phyloP scores from a whole-genome alignment of 345 rosid genomes.

The Kernera saxatilis region DNA sequence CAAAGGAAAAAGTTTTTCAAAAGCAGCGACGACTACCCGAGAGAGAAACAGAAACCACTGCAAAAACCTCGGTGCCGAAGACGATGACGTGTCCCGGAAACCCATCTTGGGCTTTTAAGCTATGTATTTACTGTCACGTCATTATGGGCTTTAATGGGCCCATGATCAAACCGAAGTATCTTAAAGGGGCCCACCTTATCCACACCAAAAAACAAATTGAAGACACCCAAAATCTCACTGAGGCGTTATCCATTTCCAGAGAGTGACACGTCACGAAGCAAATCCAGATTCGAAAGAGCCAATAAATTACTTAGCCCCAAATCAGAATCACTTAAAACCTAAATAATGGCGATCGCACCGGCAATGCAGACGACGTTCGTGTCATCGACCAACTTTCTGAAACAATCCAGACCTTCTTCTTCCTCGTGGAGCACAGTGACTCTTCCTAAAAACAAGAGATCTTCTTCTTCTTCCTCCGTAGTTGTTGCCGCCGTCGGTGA shows the following conservation, averaged over 20 bases:
- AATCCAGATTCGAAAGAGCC: background rate
- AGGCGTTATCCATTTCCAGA: slow-evolving; percentile 19
- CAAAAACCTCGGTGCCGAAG: background rate
- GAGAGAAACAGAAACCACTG: background rate
- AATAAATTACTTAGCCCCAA: background rate
- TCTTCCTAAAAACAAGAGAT: slow-evolving; percentile 33
- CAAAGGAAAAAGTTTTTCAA: no score
- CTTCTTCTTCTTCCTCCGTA: slow-evolving; percentile 34
- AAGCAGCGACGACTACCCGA: no score
- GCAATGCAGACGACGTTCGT: slow-evolving; percentile 30
- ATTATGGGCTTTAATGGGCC: background rate
- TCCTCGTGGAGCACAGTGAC: slow-evolving; percentile 13
- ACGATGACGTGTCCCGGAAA: background rate
- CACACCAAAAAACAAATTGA: background rate
- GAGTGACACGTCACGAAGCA: slow-evolving; percentile 24
- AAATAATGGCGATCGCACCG: slow-evolving; percentile 33
- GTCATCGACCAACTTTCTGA: slow-evolving; percentile 14
- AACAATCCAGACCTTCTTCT: slow-evolving; percentile 17
- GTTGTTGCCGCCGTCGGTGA: slow-evolving; percentile 85
- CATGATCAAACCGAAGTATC: background rate
- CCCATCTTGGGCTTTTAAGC: background rate
- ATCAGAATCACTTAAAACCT: background rate
- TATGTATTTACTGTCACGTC: background rate
- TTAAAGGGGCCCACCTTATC: slow-evolving; percentile 19
- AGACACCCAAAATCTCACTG: background rate